Conservation (phyloP, 495 filamentous ascomycete species). For the Evernia prunastri region DNA sequence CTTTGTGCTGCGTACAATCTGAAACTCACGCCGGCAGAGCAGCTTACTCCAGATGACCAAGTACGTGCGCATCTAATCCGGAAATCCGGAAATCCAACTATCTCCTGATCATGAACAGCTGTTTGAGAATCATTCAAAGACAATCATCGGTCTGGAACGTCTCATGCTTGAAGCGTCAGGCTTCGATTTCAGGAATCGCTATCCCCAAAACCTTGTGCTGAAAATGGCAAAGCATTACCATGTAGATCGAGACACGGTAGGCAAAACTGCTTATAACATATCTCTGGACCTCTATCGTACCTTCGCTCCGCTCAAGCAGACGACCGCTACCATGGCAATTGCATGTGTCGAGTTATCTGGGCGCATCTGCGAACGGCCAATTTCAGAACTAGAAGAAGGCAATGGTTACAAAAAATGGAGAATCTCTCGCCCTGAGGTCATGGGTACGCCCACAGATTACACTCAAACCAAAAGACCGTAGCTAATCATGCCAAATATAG, state of each 20-base stretch:
- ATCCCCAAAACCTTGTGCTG: slow-evolving; percentile 74
- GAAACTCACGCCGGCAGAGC: slow-evolving; percentile 61
- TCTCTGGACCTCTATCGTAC: slow-evolving; percentile 87
- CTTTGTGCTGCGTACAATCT: slow-evolving; percentile 85
- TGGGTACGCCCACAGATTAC: slow-evolving; percentile 41
- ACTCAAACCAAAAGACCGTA: not conserved
- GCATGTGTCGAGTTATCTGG: slow-evolving; percentile 75
- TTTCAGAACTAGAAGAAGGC: slow-evolving; percentile 41
- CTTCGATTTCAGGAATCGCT: slow-evolving; percentile 89
- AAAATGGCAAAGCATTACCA: slow-evolving; percentile 59
- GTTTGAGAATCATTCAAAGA: slow-evolving; percentile 68
- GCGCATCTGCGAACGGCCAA: slow-evolving; percentile 50
- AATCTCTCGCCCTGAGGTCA: slow-evolving; percentile 60
- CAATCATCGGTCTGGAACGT: slow-evolving; percentile 80
- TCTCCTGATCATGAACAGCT: slow-evolving; percentile 41
- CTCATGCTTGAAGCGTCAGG: slow-evolving; percentile 88
- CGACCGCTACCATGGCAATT: slow-evolving; percentile 68
- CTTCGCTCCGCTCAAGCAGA: slow-evolving; percentile 84
- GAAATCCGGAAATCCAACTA: not conserved
- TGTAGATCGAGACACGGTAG: slow-evolving; percentile 48
- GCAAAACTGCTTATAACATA: slow-evolving; percentile 66
- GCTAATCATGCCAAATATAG: slow-evolving; percentile 31
- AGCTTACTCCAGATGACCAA: slow-evolving; percentile 73
- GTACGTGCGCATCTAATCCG: slow-evolving; percentile 36
- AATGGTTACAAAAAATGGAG: slow-evolving; percentile 49